A percentile compares a stretch with the other conserved stretches of the same genome.
These are phyloP conservation scores for Epithemia pelagica DNA, from an alignment of 108 stramenopile species.

Conservation along the genomic window DNA sequence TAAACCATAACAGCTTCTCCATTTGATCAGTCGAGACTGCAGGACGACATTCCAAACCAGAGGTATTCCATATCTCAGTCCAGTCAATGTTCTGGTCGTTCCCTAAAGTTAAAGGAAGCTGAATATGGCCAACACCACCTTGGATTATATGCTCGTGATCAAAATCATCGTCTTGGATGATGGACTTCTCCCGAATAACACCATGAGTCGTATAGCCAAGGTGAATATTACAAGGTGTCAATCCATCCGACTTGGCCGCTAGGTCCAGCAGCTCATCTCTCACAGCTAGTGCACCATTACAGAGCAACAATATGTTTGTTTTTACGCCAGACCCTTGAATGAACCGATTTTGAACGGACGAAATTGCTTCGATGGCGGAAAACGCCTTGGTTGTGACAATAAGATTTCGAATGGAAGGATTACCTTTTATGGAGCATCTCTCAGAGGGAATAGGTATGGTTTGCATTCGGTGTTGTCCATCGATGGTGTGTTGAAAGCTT, in stretches of 20 bases:
- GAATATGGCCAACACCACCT: constrained; percentile 40
- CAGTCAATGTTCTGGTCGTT: constrained; percentile 1
- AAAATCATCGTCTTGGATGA: constrained; percentile 11
- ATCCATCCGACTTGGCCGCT: constrained; percentile 1
- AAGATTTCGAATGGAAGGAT: constrained; percentile 23
- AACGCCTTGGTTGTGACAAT: constrained; percentile 44
- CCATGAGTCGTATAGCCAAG: constrained; percentile 46
- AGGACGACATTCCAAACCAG: constrained; percentile 22
- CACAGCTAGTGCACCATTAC: constrained; percentile 52
- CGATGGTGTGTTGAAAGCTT: background rate
- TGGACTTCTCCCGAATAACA: constrained; percentile 19
- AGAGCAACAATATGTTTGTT: constrained; percentile 25
- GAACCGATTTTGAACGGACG: constrained; percentile 20
- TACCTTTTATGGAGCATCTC: background rate
- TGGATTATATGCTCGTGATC: constrained; percentile 25
- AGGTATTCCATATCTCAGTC: constrained; percentile 17
- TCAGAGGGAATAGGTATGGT: background rate
- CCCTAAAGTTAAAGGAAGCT: constrained; percentile 4
- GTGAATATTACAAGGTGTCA: constrained; percentile 2
- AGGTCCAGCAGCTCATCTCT: constrained; percentile 25
- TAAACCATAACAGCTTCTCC: constrained; percentile 57
- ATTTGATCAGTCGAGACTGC: constrained; percentile 17
- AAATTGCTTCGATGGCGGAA: constrained; percentile 32
- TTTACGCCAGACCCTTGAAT: background rate
- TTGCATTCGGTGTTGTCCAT: background rate